Conservation (phyloP, 1,284 basidiomycete species). For the Melampsora larici-populina region DNA sequence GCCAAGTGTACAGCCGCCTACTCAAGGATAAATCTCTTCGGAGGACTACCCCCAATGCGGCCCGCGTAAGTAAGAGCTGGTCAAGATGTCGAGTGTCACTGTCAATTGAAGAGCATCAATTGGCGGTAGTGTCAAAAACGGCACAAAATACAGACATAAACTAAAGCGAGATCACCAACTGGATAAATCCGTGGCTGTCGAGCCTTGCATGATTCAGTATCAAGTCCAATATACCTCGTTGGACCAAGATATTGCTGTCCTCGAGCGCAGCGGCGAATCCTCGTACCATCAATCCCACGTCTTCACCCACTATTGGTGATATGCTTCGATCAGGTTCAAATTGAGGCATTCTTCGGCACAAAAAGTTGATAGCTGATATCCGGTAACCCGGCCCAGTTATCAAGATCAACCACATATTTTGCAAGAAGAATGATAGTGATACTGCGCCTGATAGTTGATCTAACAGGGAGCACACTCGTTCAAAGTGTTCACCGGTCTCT, state of each 20-base stretch:
- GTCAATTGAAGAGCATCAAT: neutral
- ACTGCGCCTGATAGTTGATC: slow-evolving; percentile 78
- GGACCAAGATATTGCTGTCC: slow-evolving; percentile 82
- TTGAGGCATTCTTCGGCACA: slow-evolving; percentile 70
- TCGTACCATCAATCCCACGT: slow-evolving; percentile 86
- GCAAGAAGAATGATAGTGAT: slow-evolving; percentile 82
- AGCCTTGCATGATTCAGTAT: slow-evolving; percentile 70
- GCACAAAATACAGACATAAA: neutral
- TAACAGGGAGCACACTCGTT: slow-evolving; percentile 78
- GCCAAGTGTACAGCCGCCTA: slow-evolving; percentile 86
- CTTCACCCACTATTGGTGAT: slow-evolving; percentile 69
- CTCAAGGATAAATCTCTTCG: slow-evolving; percentile 89
- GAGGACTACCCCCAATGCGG: slow-evolving; percentile 65
- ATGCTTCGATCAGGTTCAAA: slow-evolving; percentile 60
- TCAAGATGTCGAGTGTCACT: slow-evolving; percentile 47
- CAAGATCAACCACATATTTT: slow-evolving; percentile 90
- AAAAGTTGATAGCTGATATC: slow-evolving; percentile 80
- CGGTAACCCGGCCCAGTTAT: slow-evolving; percentile 82
- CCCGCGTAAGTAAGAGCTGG: slow-evolving; percentile 48
- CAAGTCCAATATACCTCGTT: slow-evolving; percentile 75
- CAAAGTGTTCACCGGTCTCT: slow-evolving; percentile 93
- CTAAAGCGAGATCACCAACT: slow-evolving; percentile 51
- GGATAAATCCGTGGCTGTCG: slow-evolving; percentile 67
- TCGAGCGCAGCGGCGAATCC: slow-evolving; percentile 83
- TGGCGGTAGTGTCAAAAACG: neutral